Base-by-base conservation (phyloP, 2,329 filamentous ascomycete genomes). In the Aspergillus pseudonomiae region DNA sequence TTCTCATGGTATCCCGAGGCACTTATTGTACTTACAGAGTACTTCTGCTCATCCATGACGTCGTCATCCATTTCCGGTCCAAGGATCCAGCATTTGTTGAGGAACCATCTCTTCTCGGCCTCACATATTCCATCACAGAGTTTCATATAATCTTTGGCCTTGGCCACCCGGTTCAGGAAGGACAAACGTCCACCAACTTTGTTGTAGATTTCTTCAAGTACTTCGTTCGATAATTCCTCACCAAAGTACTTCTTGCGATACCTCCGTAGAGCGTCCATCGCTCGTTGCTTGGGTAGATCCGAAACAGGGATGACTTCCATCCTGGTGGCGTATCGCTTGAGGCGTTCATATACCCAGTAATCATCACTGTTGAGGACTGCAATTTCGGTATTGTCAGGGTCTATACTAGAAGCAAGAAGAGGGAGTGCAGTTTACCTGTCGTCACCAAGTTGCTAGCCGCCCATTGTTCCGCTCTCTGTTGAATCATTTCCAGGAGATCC, bases 41-140 rank as follows among this genome's bases (percentile, higher is more conserved):
- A 97, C 77, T 98, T 97, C 75, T 98, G 93, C 78, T 97, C 92
- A 74, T 97, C 93, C 90, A 98, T 98, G 70, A 97, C 95, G 75
- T 99, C 95, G 78, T 98, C 95, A 70, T 98, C 95, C 90, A 91
- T 93, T 67, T 89, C 88, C 65, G 80, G 82, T 21, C 91, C 91
- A 1, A 94, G 83, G 60, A 93, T 91, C 82, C 90, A 91, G 75
- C 90, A 93, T 74, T 91, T 88, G 77, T 92, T 93, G 24, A 93
- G 78, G 70, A 93, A 89, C 91, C 91, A 94, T 0, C 88, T 89
- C 75, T 91, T 91, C 73, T 94, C 91, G 45, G 84, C 85, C 41
- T 86, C 81, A 71, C 86, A 90, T 68, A 94, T 93, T 24, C 85
- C 78, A 50, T 95, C 81, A 76, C 94, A 97, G 34, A 90, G 92